These are phyloP conservation scores for Apiospora koreana DNA, from an alignment of 2,329 filamentous ascomycete species.

Conservation along the genomic window DNA sequence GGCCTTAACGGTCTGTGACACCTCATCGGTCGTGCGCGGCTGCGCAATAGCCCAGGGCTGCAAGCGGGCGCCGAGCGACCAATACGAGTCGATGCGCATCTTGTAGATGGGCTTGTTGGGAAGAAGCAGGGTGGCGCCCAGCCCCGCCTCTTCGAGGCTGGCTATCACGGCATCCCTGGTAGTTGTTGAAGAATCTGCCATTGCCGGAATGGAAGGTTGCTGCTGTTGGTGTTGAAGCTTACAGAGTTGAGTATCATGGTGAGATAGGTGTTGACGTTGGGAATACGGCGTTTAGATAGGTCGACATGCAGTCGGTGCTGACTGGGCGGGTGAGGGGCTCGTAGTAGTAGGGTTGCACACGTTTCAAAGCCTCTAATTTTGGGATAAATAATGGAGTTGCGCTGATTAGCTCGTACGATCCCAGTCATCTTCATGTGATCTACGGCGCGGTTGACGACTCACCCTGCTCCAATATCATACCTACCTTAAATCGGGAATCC, in stretches of 20 bases:
- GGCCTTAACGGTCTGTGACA: background rate
- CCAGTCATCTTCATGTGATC: background rate
- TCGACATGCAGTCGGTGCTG: background rate
- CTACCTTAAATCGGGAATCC: too few relatives aligned
- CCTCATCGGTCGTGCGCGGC: slow-evolving; percentile 5
- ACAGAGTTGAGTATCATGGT: background rate
- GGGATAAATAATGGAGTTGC: background rate
- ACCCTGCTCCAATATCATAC: too few relatives aligned
- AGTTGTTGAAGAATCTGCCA: background rate
- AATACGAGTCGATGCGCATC: slow-evolving; percentile 6
- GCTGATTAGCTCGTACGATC: background rate
- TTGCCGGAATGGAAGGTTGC: background rate
- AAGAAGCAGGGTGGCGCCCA: background rate
- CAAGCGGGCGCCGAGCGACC: slow-evolving; percentile 3
- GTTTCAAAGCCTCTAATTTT: background rate
- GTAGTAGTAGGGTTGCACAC: background rate
- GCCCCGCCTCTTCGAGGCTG: slow-evolving; percentile 8
- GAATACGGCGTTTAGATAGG: too few relatives aligned
- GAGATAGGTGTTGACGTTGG: too few relatives aligned
- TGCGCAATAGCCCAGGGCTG: slow-evolving; percentile 12
- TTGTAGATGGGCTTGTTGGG: background rate
- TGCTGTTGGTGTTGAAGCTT: background rate
- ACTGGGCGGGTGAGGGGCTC: background rate
- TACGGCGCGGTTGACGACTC: background rate
- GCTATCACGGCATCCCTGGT: background rate